These are phyloP conservation scores for Inga laurina DNA, from an alignment of 306 rosid species.

Conservation along the genomic window DNA sequence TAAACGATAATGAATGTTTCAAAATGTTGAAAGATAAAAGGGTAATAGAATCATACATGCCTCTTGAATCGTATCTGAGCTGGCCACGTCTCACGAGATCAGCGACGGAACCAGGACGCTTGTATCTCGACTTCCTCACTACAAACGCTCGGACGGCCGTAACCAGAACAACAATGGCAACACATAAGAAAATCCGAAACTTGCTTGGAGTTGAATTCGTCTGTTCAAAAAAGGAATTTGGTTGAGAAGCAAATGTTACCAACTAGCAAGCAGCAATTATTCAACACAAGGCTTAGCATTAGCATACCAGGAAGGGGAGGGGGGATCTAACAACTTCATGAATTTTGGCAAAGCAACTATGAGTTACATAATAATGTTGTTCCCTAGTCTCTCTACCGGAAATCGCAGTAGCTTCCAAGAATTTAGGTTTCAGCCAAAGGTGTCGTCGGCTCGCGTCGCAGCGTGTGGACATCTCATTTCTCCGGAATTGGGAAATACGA, in stretches of 20 bases:
- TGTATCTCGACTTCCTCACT: conserved; percentile 47
- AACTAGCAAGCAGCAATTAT: not conserved
- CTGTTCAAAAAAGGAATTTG: conserved; percentile 28
- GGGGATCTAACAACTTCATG: conserved; percentile 5
- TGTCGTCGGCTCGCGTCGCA: not conserved
- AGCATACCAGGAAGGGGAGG: not conserved
- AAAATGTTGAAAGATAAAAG: not conserved
- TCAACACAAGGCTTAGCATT: not conserved
- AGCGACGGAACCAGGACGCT: conserved; percentile 82
- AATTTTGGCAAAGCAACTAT: not conserved
- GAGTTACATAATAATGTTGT: not conserved
- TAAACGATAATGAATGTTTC: not conserved
- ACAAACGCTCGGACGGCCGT: conserved; percentile 41
- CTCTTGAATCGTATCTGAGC: conserved; percentile 95
- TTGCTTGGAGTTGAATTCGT: conserved; percentile 45
- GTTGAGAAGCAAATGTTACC: not conserved
- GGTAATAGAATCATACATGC: conserved; percentile 86
- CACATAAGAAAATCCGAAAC: conserved; percentile 62
- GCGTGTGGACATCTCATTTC: not conserved
- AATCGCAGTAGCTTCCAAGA: not conserved
- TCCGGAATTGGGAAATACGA: not conserved
- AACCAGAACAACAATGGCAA: conserved; percentile 57
- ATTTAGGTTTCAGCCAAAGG: not conserved
- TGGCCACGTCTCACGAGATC: conserved; percentile 96
- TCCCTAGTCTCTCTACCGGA: not conserved